Evolutionary conservation across 768 basidiomycete species (phyloP), one percentile per base, ranked within the genome.

Genomic region (Termitomyces sp.): DNA sequence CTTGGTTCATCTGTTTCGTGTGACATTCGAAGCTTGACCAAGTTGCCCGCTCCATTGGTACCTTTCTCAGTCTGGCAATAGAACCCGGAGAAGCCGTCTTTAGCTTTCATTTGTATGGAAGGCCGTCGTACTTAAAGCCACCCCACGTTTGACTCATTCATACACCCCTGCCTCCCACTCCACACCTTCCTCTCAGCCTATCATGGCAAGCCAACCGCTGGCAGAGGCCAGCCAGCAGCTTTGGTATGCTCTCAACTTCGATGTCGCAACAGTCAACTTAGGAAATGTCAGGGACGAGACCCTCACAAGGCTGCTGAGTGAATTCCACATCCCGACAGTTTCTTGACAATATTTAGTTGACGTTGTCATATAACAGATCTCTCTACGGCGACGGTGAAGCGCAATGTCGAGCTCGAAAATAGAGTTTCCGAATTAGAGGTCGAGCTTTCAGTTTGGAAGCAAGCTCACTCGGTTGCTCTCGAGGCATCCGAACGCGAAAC

Each of bases 361-460:
- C 44, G 52, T 45, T 55, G 46, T 53, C 62, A 39, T 55, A 51
- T 49, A 47, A 29, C 57, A 90, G 88, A 78, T 67, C 79, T 89
- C 55, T 88, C 87, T 41, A 76, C 77, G 39, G 75, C 77, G 47
- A 90, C 87, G 15, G 68, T 88, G 63, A 81, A 84, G 65, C 80
- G 81, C 47, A 87, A 88, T 65, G 67, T 73, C 46, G 82, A 84
- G 61, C 75, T 91, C 20, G 86, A 88, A 71, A 77, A 73, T 50
- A 80, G 84, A 57, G 79, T 90, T 49, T 74, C 79, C 34, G 86
- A 88, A 62, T 77, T 90, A 44, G 87, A 90, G 67, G 73, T 83
- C 42, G 88, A 91, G 70, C 73, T 89, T 28, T 73, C 76, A 20
- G 81, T 86, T 26, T 87, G 86, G 85, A 88, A 87, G 70, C 81